Percentiles rank a stretch among this genome's conserved stretches.
Conservation (phyloP, 441 rosid genomes). For the Oxalis stricta region DNA sequence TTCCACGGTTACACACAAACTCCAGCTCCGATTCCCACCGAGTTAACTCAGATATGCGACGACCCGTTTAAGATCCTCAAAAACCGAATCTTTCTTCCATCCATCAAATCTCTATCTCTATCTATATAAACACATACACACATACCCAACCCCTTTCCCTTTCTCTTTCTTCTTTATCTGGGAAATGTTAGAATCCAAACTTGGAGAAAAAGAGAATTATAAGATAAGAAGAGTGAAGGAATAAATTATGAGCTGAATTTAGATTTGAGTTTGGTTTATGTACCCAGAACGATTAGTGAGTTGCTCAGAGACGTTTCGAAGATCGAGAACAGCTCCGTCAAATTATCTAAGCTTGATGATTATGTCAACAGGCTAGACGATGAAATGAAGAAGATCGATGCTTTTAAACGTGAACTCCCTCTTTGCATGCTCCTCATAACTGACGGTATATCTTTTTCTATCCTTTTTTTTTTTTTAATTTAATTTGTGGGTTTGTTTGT, state of each 20-base stretch:
- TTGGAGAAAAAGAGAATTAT: background rate
- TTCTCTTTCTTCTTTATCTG: constrained; percentile 14
- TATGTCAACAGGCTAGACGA: constrained; percentile 31
- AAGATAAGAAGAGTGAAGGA: background rate
- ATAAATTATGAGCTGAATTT: constrained; percentile 23
- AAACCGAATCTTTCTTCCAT: constrained; percentile 29
- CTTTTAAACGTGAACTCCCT: constrained; percentile 53
- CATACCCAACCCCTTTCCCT: background rate
- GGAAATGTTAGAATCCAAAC: constrained; percentile 5
- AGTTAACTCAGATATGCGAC: constrained; percentile 30
- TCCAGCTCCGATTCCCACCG: constrained; percentile 14
- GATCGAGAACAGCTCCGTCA: constrained; percentile 15
- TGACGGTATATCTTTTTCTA: constrained; percentile 20
- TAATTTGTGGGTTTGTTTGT: background rate
- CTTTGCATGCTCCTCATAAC: constrained; percentile 37
- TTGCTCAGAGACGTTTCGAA: constrained; percentile 24
- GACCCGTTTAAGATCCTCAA: constrained; percentile 16
- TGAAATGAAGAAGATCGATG: constrained; percentile 40
- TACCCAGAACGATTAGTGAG: constrained; percentile 23
- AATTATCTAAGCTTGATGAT: constrained; percentile 22
- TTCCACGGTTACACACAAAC: constrained; percentile 18
- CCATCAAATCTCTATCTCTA: constrained; percentile 19
- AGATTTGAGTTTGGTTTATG: constrained; percentile 23
- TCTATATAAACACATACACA: constrained; percentile 7
- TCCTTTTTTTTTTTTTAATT: background rate